phyloP scores from a whole-genome alignment of 2,329 filamentous ascomycete species.

The Talaromyces sp. region DNA sequence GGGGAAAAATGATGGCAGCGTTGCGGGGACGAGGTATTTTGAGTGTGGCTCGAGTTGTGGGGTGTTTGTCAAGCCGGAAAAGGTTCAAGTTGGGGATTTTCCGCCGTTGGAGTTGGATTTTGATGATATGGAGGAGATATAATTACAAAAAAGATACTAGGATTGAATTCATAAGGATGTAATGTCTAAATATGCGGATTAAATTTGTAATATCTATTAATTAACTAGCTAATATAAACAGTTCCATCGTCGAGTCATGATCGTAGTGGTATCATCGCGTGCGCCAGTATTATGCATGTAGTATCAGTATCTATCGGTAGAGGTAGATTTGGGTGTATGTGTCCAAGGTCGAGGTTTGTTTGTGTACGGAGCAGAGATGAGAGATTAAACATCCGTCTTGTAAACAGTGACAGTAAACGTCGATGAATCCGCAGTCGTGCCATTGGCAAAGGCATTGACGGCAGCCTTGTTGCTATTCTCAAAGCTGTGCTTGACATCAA shows the following conservation, averaged over 20 bases:
- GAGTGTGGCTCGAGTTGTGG: conserved; percentile 47
- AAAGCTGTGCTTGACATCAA: conserved; percentile 12
- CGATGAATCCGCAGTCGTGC: conserved; percentile 2
- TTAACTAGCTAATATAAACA: too few species aligned
- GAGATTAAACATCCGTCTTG: neutral
- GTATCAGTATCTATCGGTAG: too few species aligned
- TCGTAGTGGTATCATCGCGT: too few species aligned
- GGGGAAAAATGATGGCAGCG: conserved; percentile 60
- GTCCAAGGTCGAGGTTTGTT: too few species aligned
- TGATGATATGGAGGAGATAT: conserved; percentile 54
- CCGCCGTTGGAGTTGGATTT: conserved; percentile 48
- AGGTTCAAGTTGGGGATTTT: conserved; percentile 59
- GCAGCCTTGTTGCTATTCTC: neutral
- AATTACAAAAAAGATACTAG: too few species aligned
- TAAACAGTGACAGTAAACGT: conserved; percentile 11
- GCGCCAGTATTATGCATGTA: too few species aligned
- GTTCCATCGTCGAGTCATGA: too few species aligned
- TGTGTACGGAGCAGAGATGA: neutral
- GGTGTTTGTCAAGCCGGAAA: conserved; percentile 59
- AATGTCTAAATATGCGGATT: too few species aligned
- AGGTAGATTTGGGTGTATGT: too few species aligned
- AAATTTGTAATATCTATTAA: too few species aligned
- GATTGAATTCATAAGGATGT: too few species aligned
- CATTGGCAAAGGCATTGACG: conserved; percentile 8
- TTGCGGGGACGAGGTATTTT: conserved; percentile 52